Evolutionary conservation across 2,329 filamentous ascomycete species (phyloP), one percentile per base, ranked within the genome.

Genomic region (Arthrinium puccinioides): DNA sequence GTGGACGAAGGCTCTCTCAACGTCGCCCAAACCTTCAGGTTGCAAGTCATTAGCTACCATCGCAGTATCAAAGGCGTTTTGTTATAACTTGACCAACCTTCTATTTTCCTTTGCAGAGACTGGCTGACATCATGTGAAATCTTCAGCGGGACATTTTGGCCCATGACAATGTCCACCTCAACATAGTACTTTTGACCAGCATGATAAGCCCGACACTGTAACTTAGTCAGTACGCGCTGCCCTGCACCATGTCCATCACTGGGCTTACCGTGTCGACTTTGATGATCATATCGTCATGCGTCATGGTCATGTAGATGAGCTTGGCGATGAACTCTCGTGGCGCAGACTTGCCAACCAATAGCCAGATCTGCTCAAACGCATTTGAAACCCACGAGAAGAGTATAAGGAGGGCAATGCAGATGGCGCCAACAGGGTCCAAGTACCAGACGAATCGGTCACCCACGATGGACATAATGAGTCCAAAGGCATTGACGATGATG

Each of bases 151-250:
- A 68, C 62, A 4, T 66, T 59, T 43, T 70, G 70, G 48, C 76
- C 68, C 63, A 80, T 75, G 35, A 80, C 67, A 36, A 80, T 67
- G 47, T 80, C 76, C 5, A 80, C 69, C 46, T 80, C 76, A 14
- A 79, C 76, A 45, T 78, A 79, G 46, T 77, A 75, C 26, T 70
- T 67, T 44, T 79, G 72, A 0, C 76, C 76, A 0, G 74, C 73
- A 48, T 79, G 74, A 50, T 80, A 80, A 5, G 75, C 76, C 38
- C 71, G 69, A 53, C 70, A 74, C 58, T 63, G 32, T 11, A n/a
- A 11, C 31, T 19, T 14, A 9, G 15, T 38, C 26, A 36, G 30
- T 6, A 28, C 36, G 35, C 21, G 25, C 14, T 11, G 27, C 23
- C 29, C 18, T 16, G 27, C 26, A 21, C 36, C 30, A 8, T 5